Evolutionary conservation across 176 grass and related monocot species (phyloP), one percentile per base, ranked within the genome.

Genomic region (Phragmites australis): DNA sequence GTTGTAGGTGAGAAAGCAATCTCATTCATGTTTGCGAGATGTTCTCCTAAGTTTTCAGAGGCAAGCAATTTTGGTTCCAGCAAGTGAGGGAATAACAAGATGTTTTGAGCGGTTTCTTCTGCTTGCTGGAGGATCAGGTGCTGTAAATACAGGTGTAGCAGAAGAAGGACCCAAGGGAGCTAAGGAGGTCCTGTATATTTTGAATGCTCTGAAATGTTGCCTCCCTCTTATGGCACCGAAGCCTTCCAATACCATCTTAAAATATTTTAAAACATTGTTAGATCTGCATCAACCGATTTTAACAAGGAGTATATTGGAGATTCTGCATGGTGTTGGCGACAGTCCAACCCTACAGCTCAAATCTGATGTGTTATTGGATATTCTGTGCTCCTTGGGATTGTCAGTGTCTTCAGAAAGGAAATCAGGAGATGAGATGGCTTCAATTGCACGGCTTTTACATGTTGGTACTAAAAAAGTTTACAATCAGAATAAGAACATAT

Each of bases 41-140:
- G 81, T 98, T 46, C 92, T 94, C 48, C 74, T 55, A 41, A 94
- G 88, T 87, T 98, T 94, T 31, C 92, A 93, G 61, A 77, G 78
- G 42, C 69, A 89, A 54, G 25, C 86, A 63, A n/a, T 94, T 77
- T 59, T 93, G 78, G 78, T 93, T 46, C 86, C 65, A 8, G 95
- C 88, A 34, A 93, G 95, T 37, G 88, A 98, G 69, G 77, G 19
- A 70, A 89, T 93, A 46, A 85, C 86, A 37, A 74, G 64, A 47
- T 81, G 50, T 59, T 98, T 98, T 70, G 88, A 94, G 82, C 87
- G 90, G n/a, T 85, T 91, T 89, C 70, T 98, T 64, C 80, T 98
- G 25, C 88, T 98, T 83, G 92, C 95, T 62, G 92, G 95, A 56
- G 95, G 92, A 52, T 98, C 92, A 65, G 82, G 32, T 60, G 83